These are phyloP conservation scores for Lactarius quietus DNA, from an alignment of 768 basidiomycete genomes.

Conservation along the genomic window DNA sequence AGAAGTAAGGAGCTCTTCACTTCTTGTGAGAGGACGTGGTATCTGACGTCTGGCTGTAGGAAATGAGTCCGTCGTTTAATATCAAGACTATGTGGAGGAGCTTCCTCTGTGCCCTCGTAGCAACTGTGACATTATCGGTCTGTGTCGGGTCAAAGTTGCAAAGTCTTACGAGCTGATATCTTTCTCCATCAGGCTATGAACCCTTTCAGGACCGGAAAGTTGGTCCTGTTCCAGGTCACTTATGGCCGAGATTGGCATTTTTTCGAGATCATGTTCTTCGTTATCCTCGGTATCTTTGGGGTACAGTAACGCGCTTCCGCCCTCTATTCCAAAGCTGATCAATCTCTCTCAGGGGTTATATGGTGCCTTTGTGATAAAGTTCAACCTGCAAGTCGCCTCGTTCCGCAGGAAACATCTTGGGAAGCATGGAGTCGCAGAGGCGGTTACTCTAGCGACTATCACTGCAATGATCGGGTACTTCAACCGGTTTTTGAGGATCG, in stretches of 20 bases:
- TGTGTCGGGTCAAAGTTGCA: conserved; percentile 34
- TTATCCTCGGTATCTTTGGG: conserved; percentile 94
- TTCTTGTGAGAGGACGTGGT: not conserved
- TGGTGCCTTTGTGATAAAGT: conserved; percentile 95
- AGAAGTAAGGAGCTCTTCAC: conserved; percentile 55
- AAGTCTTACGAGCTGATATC: not conserved
- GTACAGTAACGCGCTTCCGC: conserved; percentile 38
- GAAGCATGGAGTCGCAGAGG: conserved; percentile 83
- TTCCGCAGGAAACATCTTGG: conserved; percentile 90
- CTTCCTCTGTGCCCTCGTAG: conserved; percentile 95
- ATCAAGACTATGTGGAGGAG: conserved; percentile 99
- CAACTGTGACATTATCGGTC: conserved; percentile 93
- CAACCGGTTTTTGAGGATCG: conserved; percentile 91
- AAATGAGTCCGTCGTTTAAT: conserved; percentile 98
- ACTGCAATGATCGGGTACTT: conserved; percentile 93
- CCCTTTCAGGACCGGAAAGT: conserved; percentile 95
- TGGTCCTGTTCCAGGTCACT: conserved; percentile 96
- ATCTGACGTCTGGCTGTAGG: conserved; percentile 45
- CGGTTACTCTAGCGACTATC: conserved; percentile 77
- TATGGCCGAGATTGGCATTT: conserved; percentile 99
- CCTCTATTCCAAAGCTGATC: not conserved
- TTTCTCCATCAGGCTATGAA: conserved; percentile 76
- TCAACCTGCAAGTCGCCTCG: conserved; percentile 91
- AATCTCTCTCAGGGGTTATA: conserved; percentile 72
- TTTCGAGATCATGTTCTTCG: conserved; percentile 96